These are phyloP conservation scores for Solanum ahanhuiri DNA, from an alignment of 257 asterid genomes.

Conservation along the genomic window DNA sequence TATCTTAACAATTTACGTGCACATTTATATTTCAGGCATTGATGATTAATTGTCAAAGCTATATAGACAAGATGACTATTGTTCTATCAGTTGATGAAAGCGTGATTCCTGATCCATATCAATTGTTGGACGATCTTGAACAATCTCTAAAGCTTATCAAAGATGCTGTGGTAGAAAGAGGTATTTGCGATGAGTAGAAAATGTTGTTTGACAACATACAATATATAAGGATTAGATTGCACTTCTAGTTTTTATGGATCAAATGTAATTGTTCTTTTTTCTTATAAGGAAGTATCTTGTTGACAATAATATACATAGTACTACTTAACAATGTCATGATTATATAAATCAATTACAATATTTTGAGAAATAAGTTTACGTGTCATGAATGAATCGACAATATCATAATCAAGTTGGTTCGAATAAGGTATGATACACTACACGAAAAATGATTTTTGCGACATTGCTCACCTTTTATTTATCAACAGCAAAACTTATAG, in stretches of 20 bases:
- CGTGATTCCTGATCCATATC: constrained; percentile 23
- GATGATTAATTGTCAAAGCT: constrained; percentile 26
- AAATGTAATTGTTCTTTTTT: neutral
- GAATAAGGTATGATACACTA: too few relatives aligned
- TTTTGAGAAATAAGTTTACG: neutral
- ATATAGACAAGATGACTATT: constrained; percentile 12
- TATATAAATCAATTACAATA: neutral
- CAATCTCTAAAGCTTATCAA: constrained; percentile 19
- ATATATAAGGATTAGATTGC: neutral
- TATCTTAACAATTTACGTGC: neutral
- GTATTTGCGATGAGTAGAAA: neutral
- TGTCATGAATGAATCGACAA: neutral
- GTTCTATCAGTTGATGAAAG: constrained; percentile 26
- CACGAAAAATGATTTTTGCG: too few relatives aligned
- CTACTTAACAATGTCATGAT: neutral
- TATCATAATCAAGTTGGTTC: too few relatives aligned
- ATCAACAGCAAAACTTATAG: too few relatives aligned
- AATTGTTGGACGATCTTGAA: constrained; percentile 17
- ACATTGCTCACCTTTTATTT: too few relatives aligned
- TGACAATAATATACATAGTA: neutral
- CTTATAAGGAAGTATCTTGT: neutral
- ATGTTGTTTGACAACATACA: neutral
- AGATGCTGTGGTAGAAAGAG: constrained; percentile 8
- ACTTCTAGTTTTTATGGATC: neutral
- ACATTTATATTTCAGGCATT: constrained; percentile 2